Evolutionary conservation across 2,329 filamentous ascomycete genomes (phyloP), one percentile per base, ranked within the genome.

Genomic region (Fusarium dimerum): DNA sequence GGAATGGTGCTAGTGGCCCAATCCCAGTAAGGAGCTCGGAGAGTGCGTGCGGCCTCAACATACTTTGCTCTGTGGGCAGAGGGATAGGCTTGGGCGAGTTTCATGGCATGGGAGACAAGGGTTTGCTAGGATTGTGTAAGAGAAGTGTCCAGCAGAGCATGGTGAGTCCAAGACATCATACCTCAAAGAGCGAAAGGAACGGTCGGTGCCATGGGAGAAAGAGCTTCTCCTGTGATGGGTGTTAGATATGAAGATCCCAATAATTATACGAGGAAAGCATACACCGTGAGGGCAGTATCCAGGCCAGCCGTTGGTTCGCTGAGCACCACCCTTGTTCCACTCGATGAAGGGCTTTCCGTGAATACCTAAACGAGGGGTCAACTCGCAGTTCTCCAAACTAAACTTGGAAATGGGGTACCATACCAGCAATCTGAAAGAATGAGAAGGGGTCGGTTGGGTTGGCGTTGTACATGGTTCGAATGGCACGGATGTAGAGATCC

Each of bases 141-240:
- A 26, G 4, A 26, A 26, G 20, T 26, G 4, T 26, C 20, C 20
- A 26, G 20, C 20, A 26, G 20, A 26, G 5, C 20, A 26, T 26
- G 20, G 20, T 26, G 20, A 26, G 20, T 26, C 20, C 20, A 26
- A 26, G 20, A 5, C 20, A 26, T 26, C 20, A 26, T 26, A 26
- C 20, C 80, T 85, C 82, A 50, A 73, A 83, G 6, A 84, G 70
- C 8, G 76, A 69, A 40, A 83, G 61, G 52, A 80, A 84, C 4
- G 80, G 76, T 6, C 81, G 78, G 64, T 86, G 82, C 82, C 80
- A 85, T 16, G 77, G 67, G 7, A 76, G 62, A 56, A 83, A 81
- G 20, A 78, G 63, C n/a, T 73, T 67, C 63, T 81, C 76, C 78
- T 80, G 40, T 15, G 18, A 42, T 5, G 30, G n/a, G 41, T 29